Evolutionary conservation across 345 rosid species (phyloP).

Genomic region (Populus ilicifolia): DNA sequence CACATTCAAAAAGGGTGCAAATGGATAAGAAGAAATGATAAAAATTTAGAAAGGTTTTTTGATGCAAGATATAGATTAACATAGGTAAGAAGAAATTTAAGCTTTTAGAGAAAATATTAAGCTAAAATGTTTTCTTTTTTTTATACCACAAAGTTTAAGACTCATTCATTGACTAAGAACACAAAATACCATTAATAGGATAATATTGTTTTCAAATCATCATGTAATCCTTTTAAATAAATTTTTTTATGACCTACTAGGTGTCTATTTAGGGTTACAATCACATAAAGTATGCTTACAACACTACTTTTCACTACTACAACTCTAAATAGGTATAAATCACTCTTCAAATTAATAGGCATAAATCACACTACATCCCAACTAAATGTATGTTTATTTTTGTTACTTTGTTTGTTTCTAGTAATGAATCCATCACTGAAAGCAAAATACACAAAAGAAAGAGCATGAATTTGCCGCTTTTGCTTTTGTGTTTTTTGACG

Average conservation of each 20-base stretch:
- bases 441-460: too few species aligned
- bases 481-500: too few species aligned
- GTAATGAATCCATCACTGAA: too few species aligned
- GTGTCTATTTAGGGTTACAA: neutral
- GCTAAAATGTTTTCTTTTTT: neutral
- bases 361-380: too few species aligned
- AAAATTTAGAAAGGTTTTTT: neutral
- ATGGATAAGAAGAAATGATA: neutral
- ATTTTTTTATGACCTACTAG: neutral
- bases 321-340: neutral
- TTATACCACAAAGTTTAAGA: neutral
- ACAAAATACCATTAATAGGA: neutral
- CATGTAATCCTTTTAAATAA: neutral
- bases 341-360: neutral
- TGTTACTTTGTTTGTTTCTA: too few species aligned
- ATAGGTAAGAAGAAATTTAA: too few species aligned
- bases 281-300: too few species aligned
- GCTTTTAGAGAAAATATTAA: neutral
- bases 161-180: too few species aligned
- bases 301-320: neutral
- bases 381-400: too few species aligned
- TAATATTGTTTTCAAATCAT: neutral
- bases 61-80: neutral
- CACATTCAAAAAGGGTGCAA: neutral
- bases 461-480: too few species aligned